Percentiles rank a stretch among this genome's conserved stretches.
Evolutionary conservation across 2,329 filamentous ascomycete species (phyloP).

Genomic region (Ophiostoma triangulosporum): DNA sequence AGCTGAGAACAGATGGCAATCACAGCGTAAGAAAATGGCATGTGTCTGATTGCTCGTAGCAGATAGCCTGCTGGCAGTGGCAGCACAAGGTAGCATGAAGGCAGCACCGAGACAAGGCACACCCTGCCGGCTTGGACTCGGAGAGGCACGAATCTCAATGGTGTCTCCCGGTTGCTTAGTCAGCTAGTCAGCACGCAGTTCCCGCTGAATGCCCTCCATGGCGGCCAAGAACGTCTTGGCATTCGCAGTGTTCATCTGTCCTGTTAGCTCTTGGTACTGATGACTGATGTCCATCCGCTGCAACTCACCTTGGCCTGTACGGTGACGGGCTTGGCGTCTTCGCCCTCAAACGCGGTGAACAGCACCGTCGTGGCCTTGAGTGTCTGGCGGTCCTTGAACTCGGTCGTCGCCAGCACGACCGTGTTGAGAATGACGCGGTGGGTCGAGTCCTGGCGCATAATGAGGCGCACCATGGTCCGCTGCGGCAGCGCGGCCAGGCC

Average conservation of each 20-base stretch:
- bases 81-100: background rate
- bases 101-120: background rate
- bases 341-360: conserved; percentile 49
- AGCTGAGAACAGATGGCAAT: background rate
- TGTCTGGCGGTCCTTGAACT: conserved; percentile 62
- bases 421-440: conserved; percentile 80
- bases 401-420: conserved; percentile 63
- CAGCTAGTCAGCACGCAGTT: conserved; percentile 27
- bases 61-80: background rate
- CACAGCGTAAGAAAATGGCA: background rate
- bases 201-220: conserved; percentile 35
- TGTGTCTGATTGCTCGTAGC: background rate
- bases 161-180: background rate
- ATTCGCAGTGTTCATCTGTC: conserved; percentile 39
- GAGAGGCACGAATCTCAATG: no score
- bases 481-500: conserved; percentile 9
- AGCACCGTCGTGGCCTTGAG: conserved; percentile 57
- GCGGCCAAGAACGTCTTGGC: conserved; percentile 39
- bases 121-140: no score
- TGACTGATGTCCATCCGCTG: no score
- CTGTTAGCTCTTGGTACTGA: conserved; percentile 1
- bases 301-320: conserved; percentile 49
- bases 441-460: conserved; percentile 86
- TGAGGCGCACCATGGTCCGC: conserved; percentile 51
- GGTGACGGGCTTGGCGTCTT: conserved; percentile 39